A percentile compares a stretch with the other conserved stretches of the same genome.
Conservation (phyloP, 306 rosid species). For the Sicyos edulis region DNA sequence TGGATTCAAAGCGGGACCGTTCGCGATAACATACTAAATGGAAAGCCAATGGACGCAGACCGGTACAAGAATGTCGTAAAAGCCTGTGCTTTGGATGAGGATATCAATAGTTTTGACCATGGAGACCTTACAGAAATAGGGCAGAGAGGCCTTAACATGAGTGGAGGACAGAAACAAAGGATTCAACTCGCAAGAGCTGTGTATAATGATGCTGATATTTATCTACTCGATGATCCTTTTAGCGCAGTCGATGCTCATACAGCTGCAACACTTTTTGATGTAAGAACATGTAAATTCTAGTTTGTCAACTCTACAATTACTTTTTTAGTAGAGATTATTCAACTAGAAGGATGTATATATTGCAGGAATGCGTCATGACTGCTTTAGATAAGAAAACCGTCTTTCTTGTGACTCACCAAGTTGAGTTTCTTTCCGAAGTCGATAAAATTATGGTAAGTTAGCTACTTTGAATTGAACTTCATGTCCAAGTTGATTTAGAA, state of each 20-base stretch:
- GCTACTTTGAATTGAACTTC: background rate
- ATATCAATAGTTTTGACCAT: constrained; percentile 48
- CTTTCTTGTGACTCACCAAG: constrained; percentile 85
- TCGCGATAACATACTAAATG: constrained; percentile 59
- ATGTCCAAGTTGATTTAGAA: background rate
- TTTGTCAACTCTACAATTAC: background rate
- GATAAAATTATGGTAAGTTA: constrained; percentile 55
- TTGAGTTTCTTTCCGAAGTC: constrained; percentile 63
- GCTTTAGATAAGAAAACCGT: constrained; percentile 49
- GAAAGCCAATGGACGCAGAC: constrained; percentile 54
- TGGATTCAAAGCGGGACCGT: constrained; percentile 91
- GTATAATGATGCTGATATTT: constrained; percentile 66
- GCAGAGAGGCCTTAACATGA: constrained; percentile 75
- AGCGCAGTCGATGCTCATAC: constrained; percentile 91
- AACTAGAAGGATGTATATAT: background rate
- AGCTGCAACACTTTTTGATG: constrained; percentile 56
- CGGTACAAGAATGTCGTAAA: constrained; percentile 52
- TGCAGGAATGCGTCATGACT: constrained; percentile 68
- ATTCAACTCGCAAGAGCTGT: constrained; percentile 81
- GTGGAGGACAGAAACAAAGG: constrained; percentile 26
- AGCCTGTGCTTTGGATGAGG: constrained; percentile 66
- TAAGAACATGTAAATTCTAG: constrained; percentile 22
- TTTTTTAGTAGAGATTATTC: background rate
- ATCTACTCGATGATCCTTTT: constrained; percentile 74
- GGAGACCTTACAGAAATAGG: constrained; percentile 89